Evolutionary conservation across 352 stramenopile species (phyloP).

Genomic region (Stephanocyclus meneghinianus): DNA sequence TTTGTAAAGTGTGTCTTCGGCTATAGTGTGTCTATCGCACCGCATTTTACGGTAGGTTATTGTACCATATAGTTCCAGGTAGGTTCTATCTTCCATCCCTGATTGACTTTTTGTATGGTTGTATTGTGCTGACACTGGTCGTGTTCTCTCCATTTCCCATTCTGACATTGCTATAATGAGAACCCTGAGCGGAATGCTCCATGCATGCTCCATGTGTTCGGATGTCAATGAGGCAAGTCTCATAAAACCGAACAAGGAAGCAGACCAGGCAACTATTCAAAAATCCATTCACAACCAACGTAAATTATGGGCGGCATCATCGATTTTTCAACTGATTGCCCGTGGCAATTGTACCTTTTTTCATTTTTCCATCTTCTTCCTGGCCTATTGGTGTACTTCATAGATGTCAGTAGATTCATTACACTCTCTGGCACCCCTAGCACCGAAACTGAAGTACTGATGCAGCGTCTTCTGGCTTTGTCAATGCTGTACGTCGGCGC

Average conservation of each 20-base stretch:
- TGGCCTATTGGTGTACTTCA: conserved; percentile 60
- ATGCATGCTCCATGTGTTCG: too few species aligned
- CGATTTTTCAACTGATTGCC: conserved; percentile 42
- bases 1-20: too few species aligned
- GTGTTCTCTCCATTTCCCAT: too few species aligned
- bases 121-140: not conserved
- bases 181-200: not conserved
- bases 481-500: conserved; percentile 41
- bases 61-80: too few species aligned
- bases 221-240: too few species aligned
- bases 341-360: conserved; percentile 51
- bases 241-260: not conserved
- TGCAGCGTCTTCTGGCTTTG: conserved; percentile 22
- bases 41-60: too few species aligned
- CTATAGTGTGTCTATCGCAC: too few species aligned
- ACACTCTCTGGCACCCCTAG: conserved; percentile 45
- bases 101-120: too few species aligned
- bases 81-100: too few species aligned
- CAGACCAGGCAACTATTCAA: not conserved
- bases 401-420: conserved; percentile 58
- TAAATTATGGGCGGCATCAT: conserved; percentile 18
- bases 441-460: conserved; percentile 41
- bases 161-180: too few species aligned
- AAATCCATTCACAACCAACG: not conserved
- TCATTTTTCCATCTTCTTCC: conserved; percentile 58